Percentiles rank a stretch among this genome's conserved stretches.
Conservation (phyloP, 1,139 yeast species). For the Blastobotrys serpentis region DNA sequence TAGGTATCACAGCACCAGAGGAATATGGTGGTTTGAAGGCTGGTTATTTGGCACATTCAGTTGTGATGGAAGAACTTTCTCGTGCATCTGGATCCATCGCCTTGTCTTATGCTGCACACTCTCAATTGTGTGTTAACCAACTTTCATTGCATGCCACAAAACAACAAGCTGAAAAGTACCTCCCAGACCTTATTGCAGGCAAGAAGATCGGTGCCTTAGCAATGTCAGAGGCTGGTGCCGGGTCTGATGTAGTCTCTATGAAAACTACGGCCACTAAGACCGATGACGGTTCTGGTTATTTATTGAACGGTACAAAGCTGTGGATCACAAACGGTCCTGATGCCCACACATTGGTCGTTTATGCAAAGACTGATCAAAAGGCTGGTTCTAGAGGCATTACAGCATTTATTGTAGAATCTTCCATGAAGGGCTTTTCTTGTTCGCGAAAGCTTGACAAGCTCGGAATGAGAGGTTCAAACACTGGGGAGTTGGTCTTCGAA, state of each 20-base stretch:
- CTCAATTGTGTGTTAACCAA: constrained; percentile 39
- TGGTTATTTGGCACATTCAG: constrained; percentile 38
- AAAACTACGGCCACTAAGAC: constrained; percentile 34
- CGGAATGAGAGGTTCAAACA: constrained; percentile 40
- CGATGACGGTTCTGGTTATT: constrained; percentile 35
- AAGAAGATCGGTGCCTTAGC: constrained; percentile 37
- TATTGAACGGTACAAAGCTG: constrained; percentile 39
- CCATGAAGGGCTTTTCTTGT: constrained; percentile 35
- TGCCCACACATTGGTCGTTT: constrained; percentile 37
- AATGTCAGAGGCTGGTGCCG: constrained; percentile 40
- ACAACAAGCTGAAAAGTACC: constrained; percentile 35
- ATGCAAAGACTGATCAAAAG: constrained; percentile 38
- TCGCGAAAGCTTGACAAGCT: constrained; percentile 37
- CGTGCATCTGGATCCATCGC: constrained; percentile 38
- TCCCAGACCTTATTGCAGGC: constrained; percentile 36
- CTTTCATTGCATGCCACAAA: constrained; percentile 33
- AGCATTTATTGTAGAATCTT: constrained; percentile 36
- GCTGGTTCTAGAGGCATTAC: constrained; percentile 38
- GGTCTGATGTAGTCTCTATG: constrained; percentile 39
- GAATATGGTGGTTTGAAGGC: constrained; percentile 38
- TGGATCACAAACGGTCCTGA: constrained; percentile 42
- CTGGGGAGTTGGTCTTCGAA: constrained; percentile 38
- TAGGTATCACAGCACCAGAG: constrained; percentile 38
- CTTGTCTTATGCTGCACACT: constrained; percentile 39
- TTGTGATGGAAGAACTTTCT: constrained; percentile 39